Evolutionary conservation across 331 rosid genomes (phyloP), one percentile per base, ranked within the genome.

Genomic region (Rhamnella rubrinervis): DNA sequence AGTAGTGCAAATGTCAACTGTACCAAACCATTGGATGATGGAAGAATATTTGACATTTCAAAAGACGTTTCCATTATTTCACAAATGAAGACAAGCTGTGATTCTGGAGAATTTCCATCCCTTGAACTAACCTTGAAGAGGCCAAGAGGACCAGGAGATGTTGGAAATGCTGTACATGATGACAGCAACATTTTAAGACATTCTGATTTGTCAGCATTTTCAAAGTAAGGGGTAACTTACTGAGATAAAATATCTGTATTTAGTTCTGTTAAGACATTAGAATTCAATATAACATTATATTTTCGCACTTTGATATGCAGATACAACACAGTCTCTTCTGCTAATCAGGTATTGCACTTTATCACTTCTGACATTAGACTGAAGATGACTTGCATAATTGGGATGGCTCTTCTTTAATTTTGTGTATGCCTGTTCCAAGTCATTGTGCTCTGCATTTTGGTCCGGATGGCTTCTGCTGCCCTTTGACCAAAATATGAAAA

Each of bases 181-280:
- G 85, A 80, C 68, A 59, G 75, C 75, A 87, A 76, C 68, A 71
- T 83, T 61, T 81, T 87, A 70, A 82, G 88, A 67, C 90, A 83
- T 76, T 87, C 89, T 55, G 80, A 82, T 72, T 76, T 76, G 62
- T 87, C 93, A 20, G 93, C 93, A 75, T 87, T 87, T 74, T 82
- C 93, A 20, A 87, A 80, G 93, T 87, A 85, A 80, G 89, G 51
- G 75, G 67, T 60, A 74, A 71, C 20, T 58, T 61, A 11, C 21
- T 9, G 19, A 65, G 58, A 55, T 61, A 55, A 37, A 14, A 57
- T 55, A 25, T 7, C 37, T 1, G 52, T 49, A 12, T 65, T 53
- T 21, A 14, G 18, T 37, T 25, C 50, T 56, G 68, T 61, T 60
- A 38, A 31, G 57, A 39, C 56, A 60, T 66, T 60, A 19, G 20